Base-by-base conservation (phyloP, 2,329 filamentous ascomycete species). In the Aureobasidium namibiae region DNA sequence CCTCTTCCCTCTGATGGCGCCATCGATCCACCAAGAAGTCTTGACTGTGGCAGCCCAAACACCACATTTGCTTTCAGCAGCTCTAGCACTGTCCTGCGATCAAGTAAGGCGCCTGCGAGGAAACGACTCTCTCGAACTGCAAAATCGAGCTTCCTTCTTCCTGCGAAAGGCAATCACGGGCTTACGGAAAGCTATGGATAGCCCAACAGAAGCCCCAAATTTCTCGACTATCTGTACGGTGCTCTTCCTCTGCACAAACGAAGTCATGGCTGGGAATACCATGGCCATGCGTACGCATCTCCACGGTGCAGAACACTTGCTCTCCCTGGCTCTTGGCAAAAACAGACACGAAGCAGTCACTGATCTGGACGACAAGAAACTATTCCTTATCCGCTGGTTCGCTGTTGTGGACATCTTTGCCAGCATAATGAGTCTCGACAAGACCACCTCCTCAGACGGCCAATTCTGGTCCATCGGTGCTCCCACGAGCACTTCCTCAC, bases 31-130 rank as follows among this genome's bases (percentile, higher is more conserved):
- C 29, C 45, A 53, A 42, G 11, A 50, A 2, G 45, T 59, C 11
- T 29, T 59, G 8, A 44, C 57, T 3, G 39, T 59, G 21, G 57
- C 57, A 29, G 36, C 57, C 9, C 46, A 50, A 11, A 59, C 45
- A n/a, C 57, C 57, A 9, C 57, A 59, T 53, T 21, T 59, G 6
- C 57, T 59, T 1, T 59, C 57, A 7, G 57, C 57, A n/a, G 45
- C 46, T 13, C 16, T 59, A 24, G 57, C 57, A 3, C n/a, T 59
- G 8, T 52, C 57, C 4, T 50, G 38, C n/a, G 57, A 59, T n/a
- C 57, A 59, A 31, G 45, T 50, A 38, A 34, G 57, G 18, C 57
- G 57, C n/a, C 48, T 59, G 2, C 24, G 36, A 18, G 38, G 39
- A 36, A 49, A 49, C 9, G 14, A 31, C 5, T 59, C 57, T 4